phyloP scores from a whole-genome alignment of 805 yeast genomes.

The Wickerhamiella musiphila region DNA sequence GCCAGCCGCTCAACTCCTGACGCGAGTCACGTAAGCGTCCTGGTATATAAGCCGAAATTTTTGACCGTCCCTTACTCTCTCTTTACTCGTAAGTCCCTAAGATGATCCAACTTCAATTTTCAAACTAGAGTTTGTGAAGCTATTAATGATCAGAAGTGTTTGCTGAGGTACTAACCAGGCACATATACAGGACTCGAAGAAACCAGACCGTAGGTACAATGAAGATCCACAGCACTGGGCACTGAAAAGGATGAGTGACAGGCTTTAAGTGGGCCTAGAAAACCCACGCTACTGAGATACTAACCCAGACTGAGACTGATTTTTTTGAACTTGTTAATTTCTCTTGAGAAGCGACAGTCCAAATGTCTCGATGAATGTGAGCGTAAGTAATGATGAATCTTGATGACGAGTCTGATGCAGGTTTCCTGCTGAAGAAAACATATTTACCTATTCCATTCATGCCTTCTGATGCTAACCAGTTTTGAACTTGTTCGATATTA shows the following conservation, averaged over 20 bases:
- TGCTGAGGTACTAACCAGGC: constrained; percentile 13
- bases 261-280: constrained; percentile 94
- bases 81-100: constrained; percentile 8
- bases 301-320: no score
- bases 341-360: no score
- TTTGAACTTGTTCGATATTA: background rate
- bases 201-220: constrained; percentile 16
- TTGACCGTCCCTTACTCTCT: no score
- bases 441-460: constrained; percentile 76
- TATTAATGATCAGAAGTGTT: constrained; percentile 31
- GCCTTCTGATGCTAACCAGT: constrained; percentile 46
- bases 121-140: constrained; percentile 58
- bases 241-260: constrained; percentile 92
- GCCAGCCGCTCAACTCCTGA: no score
- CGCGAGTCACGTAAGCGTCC: no score
- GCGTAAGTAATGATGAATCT: constrained; percentile 33
- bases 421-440: constrained; percentile 85
- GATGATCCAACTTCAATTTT: constrained; percentile 32
- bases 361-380: no score
- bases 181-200: background rate
- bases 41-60: no score
- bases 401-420: constrained; percentile 99
- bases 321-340: no score
- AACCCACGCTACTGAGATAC: constrained; percentile 76
- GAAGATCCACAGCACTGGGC: constrained; percentile 99